Evolutionary conservation across 345 rosid genomes (phyloP).

Genomic region (Brassica juncea): DNA sequence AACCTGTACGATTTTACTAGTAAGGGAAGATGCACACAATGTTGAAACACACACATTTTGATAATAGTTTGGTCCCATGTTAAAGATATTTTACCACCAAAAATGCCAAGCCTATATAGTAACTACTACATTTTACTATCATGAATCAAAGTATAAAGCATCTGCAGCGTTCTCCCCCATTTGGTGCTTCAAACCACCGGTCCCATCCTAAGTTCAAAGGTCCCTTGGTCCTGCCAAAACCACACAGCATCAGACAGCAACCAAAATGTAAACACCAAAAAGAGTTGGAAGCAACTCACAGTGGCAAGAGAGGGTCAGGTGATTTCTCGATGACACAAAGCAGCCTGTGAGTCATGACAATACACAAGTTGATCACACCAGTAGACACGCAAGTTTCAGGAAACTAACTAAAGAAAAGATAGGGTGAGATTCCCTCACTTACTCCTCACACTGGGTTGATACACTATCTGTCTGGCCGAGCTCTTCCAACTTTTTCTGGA

Average conservation of each 20-base stretch:
- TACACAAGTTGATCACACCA: neutral
- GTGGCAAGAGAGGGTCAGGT: conserved; percentile 66
- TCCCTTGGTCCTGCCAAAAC: conserved; percentile 59
- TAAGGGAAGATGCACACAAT: neutral
- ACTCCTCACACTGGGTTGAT: conserved; percentile 62
- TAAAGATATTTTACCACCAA: neutral
- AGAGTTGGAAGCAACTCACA: conserved; percentile 43
- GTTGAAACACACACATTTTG: neutral
- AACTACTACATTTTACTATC: conserved; percentile 3
- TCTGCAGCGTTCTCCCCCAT: conserved; percentile 59
- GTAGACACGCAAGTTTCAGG: neutral
- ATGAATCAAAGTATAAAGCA: conserved; percentile 59
- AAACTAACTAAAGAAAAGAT: neutral
- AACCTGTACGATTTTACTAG: neutral
- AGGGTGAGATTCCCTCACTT: conserved; percentile 45
- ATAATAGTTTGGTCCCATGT: neutral
- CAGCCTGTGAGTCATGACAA: conserved; percentile 46
- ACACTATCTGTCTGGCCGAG: conserved; percentile 49
- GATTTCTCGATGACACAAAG: conserved; percentile 39
- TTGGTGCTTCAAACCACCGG: conserved; percentile 77
- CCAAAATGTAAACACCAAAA: neutral
- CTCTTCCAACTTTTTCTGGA: conserved; percentile 65
- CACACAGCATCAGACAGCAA: conserved; percentile 7
- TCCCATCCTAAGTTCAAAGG: conserved; percentile 64
- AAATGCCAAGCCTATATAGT: neutral